Evolutionary conservation across 306 rosid species (phyloP), one percentile per base, ranked within the genome.

Genomic region (Glycine tomentella): DNA sequence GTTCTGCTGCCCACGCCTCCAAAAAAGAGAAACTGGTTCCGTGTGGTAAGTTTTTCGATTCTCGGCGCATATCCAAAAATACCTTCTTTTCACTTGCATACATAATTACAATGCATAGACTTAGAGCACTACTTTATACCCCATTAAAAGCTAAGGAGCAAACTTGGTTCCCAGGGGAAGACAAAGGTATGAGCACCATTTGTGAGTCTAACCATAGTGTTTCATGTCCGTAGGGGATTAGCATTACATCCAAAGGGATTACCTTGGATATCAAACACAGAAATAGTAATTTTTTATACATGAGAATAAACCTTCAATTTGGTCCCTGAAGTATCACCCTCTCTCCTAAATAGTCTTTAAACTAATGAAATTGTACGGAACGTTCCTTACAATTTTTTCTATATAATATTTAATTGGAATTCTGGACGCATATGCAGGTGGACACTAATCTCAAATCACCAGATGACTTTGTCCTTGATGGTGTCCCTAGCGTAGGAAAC

Each of bases 391-490:
- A 38, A 55, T 4, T 4, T 73, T 52, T 36, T 40, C 44, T 33
- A 4, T 42, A 14, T 55, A 36, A 36, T 3, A 36, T 36, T 74
- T 48, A 69, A 81, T 76, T 78, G 74, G 70, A 69, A 73, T 14
- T 84, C 9, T 49, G 81, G 59, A 73, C 9, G 34, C 79, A 17
- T 68, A 38, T 87, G 79, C 88, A 93, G 99, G 98, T 85, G 57
- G 98, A 92, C 86, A 93, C 98, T 31, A 93, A 89, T 83, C 89
- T 87, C 2, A 66, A 76, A 78, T 89, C 97, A 69, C 98, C 98
- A 0, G 63, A 90, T n/a, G 99, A 95, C 88, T 79, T 89, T 53
- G 92, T 86, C 78, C 76, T 51, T 6, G 90, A 87, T 17, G 99
- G 97, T 63, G 86, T 89, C 70, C 86, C 92, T 4, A 84, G 83